Conservation (phyloP, 78 protist genomes). For the Tieghemostelium lacteum region DNA sequence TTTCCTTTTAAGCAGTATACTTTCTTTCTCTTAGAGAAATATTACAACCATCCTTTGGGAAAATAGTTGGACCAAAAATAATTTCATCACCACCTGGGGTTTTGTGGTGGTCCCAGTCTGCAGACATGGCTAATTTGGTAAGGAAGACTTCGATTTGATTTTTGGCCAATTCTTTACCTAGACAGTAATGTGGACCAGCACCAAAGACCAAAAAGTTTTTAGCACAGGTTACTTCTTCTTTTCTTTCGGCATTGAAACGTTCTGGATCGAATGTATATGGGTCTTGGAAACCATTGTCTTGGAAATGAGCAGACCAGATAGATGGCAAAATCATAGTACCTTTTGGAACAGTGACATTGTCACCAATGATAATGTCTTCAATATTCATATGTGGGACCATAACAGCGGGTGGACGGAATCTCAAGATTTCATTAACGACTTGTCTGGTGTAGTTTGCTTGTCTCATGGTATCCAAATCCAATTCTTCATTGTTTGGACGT, state of each 20-base stretch:
- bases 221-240: slow-evolving; percentile 72
- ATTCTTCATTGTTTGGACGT: slow-evolving; percentile 50
- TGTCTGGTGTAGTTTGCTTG: slow-evolving; percentile 81
- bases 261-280: slow-evolving; percentile 83
- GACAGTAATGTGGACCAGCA: slow-evolving; percentile 83
- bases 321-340: slow-evolving; percentile 87
- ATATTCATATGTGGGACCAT: slow-evolving; percentile 83
- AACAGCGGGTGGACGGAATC: slow-evolving; percentile 89
- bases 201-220: slow-evolving; percentile 47
- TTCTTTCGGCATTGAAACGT: slow-evolving; percentile 76
- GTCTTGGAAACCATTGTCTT: slow-evolving; percentile 60
- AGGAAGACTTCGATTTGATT: slow-evolving; percentile 81
- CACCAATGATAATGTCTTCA: slow-evolving; percentile 63
- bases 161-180: slow-evolving; percentile 83
- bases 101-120: slow-evolving; percentile 57
- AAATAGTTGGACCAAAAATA: slow-evolving; percentile 80
- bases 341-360: slow-evolving; percentile 73
- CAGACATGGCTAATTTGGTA: slow-evolving; percentile 53
- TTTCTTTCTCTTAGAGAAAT: neutral
- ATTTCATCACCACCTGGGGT: slow-evolving; percentile 84
- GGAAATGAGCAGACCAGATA: slow-evolving; percentile 77
- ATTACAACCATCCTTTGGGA: slow-evolving; percentile 81
- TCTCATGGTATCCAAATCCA: slow-evolving; percentile 59
- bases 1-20: slow-evolving; percentile 42
- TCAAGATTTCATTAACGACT: slow-evolving; percentile 84